Base-by-base conservation (phyloP, 371 early-diverging fungal genomes). In the Saksenaea oblongispora region DNA sequence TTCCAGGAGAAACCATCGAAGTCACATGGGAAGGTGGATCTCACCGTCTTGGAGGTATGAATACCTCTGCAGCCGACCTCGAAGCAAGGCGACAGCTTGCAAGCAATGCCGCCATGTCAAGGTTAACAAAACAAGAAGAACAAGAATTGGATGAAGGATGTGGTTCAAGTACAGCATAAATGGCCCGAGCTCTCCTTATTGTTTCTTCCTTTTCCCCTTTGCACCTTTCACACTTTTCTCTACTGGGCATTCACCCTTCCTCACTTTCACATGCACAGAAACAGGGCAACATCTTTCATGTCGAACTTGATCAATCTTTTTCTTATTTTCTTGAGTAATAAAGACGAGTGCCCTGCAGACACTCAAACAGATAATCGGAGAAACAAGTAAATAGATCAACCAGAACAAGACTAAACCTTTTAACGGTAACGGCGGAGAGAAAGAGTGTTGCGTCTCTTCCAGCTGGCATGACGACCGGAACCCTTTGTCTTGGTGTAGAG, bases 401-500 rank as follows among this genome's bases (percentile, higher is more conserved):
- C n/a, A n/a, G 51, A 2, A 47, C 24, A 22, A 1, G 22, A 47
- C 11, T 1, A 22, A 18, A 47, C 51, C 22, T 47, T 62, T 85
- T 90, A 90, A 69, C 91, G 91, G 85, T 87, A 90, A 71, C 91
- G 89, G 67, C 86, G 88, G 68, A 90, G 87, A 57, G 87, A 87
- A 56, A 89, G 79, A 59, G 89, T 90, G 85, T 90, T 89, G 82
- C 85, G 80, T 59, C 88, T 72, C 68, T 72, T 82, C 91, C 91
- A 90, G 74, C 56, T 73, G 63, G 78, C 68, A 56, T 61, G 66
- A 56, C 71, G 70, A 47, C 74, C 74, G 34, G 71, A 51, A 59
- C 71, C 72, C 17, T 59, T 59, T 47, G 73, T 69, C 73, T 99
- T 96, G 93, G 97, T 96, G 94, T 78, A 96, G 54, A 85, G 77